phyloP scores from a whole-genome alignment of 176 grass and related monocot species.

The Triticum turgidum region DNA sequence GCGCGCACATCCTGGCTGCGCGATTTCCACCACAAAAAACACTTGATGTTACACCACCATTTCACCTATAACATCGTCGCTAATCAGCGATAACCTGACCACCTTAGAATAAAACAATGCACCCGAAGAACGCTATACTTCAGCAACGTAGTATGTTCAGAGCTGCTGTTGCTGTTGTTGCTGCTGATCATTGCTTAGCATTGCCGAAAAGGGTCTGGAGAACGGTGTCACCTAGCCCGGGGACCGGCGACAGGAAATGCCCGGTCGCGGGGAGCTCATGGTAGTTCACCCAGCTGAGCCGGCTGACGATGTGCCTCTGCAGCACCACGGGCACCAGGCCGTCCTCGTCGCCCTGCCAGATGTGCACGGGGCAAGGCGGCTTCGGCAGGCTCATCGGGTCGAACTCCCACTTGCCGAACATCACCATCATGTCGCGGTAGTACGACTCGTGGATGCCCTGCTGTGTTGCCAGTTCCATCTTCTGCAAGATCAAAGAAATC shows the following conservation, averaged over 20 bases:
- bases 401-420: slow-evolving; percentile 92
- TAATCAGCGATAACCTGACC: slow-evolving; percentile 24
- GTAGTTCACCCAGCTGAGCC: slow-evolving; percentile 63
- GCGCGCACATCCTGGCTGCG: neutral
- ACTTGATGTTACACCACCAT: slow-evolving; percentile 14
- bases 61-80: slow-evolving; percentile 31
- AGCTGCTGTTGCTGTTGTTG: slow-evolving; percentile 6
- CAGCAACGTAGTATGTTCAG: neutral
- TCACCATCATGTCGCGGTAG: slow-evolving; percentile 75
- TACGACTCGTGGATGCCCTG: slow-evolving; percentile 78
- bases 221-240: slow-evolving; percentile 51
- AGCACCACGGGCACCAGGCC: slow-evolving; percentile 62
- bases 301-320: slow-evolving; percentile 52
- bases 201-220: slow-evolving; percentile 56
- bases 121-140: neutral
- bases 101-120: slow-evolving; percentile 27
- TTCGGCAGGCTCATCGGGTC: slow-evolving; percentile 68
- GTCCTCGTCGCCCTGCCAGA: slow-evolving; percentile 86
- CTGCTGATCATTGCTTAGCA: neutral
- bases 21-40: slow-evolving; percentile 11
- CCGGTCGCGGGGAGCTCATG: slow-evolving; percentile 61
- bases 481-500: slow-evolving; percentile 22
- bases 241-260: slow-evolving; percentile 51
- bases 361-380: slow-evolving; percentile 56
- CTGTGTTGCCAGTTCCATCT: slow-evolving; percentile 51